Base-by-base conservation (phyloP, 2,329 filamentous ascomycete genomes). In the Pyrenochaeta sp. region DNA sequence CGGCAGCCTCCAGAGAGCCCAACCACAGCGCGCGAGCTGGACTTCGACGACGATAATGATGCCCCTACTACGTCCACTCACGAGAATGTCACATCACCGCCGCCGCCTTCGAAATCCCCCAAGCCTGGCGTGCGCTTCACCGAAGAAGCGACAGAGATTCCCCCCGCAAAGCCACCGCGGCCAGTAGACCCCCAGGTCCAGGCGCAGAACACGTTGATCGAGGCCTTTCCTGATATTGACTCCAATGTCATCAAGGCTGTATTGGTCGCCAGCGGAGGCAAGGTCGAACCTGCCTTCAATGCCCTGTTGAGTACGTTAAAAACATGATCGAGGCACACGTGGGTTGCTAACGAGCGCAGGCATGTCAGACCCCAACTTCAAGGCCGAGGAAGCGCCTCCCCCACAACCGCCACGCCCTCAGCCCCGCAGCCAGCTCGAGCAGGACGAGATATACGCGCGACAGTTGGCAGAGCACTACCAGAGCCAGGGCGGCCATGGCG, bases 201-300 rank as follows among this genome's bases (percentile, higher is more conserved):
- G 81, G 93, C 92, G 47, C 90, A 94, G 78, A 86, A 87, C 69
- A 97, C 93, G 3, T 83, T 99, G 54, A 94, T 92, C 77, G 95
- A 99, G 78, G 95, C 95, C 0, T 99, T 99, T 71, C 95, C 95
- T 0, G 85, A 82, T 54, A 91, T 97, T 59, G 95, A 99, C 52
- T 76, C 81, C 7, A 78, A 87, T 44, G 90, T 99, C 46, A 86
- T 99, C 77, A 96, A 90, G 78, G 95, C 95, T 30, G 91, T 99
- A 0, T 81, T 99, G 64, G 85, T 86, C 25, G 95, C 95, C 13
- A 98, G 95, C 76, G 85, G 89, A 57, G 94, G 93, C 58, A 88
- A 90, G 71, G 89, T 98, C 47, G 95, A 99, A 78, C 91, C 92
- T 32, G 94, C 95, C 13, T 99, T 99, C 81, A 95, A 97, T 80